phyloP scores from a whole-genome alignment of 78 protist species.

The Polysphondylium violaceum region DNA sequence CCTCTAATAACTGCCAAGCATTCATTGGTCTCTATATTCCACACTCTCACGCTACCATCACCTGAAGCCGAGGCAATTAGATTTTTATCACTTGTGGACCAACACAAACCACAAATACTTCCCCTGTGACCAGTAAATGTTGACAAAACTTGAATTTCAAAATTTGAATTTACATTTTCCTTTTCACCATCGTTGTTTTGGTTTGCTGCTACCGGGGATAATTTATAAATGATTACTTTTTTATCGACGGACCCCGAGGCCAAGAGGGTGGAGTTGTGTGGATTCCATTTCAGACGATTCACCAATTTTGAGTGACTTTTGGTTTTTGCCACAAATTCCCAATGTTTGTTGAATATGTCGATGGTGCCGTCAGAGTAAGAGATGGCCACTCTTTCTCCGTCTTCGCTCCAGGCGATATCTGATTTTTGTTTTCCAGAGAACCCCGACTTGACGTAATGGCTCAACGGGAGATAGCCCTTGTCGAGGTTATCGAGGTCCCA shows the following conservation, averaged over 20 bases:
- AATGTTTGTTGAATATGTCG: constrained; percentile 3
- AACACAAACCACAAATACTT: constrained; percentile 37
- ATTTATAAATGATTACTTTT: constrained; percentile 19
- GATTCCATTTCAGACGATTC: constrained; percentile 47
- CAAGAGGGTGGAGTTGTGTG: not conserved
- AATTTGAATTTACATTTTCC: not conserved
- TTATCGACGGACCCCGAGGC: constrained; percentile 61
- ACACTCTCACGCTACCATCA: constrained; percentile 45
- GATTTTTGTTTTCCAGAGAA: not conserved
- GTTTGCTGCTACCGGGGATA: not conserved
- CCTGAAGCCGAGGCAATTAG: constrained; percentile 28
- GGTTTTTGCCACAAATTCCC: constrained; percentile 1
- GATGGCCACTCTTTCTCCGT: constrained; percentile 3
- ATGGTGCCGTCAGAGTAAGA: constrained; percentile 11
- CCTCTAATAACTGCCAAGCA: constrained; percentile 47
- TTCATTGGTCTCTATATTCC: constrained; percentile 43
- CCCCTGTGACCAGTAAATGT: constrained; percentile 27
- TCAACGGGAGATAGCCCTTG: not conserved
- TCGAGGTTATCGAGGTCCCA: constrained; percentile 16
- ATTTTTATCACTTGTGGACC: constrained; percentile 41
- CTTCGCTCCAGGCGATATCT: constrained; percentile 34
- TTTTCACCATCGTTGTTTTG: not conserved
- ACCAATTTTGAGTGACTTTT: constrained; percentile 34
- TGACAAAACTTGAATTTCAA: not conserved
- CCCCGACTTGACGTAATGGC: not conserved